Evolutionary conservation across 2,329 filamentous ascomycete species (phyloP).

Genomic region (Ceratocystis cubensis): DNA sequence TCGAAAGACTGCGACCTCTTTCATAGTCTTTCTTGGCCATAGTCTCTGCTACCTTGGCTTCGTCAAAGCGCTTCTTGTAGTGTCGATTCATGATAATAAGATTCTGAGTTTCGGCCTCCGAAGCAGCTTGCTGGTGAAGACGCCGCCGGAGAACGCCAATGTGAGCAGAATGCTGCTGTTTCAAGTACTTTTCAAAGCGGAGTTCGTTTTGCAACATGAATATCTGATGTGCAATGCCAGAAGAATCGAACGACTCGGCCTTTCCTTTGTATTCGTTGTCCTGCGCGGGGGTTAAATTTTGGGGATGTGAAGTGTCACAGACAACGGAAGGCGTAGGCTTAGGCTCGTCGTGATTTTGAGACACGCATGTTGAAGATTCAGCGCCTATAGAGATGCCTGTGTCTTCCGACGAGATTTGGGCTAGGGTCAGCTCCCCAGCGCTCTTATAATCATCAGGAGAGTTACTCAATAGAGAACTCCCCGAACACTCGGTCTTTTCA

Average conservation of each 20-base stretch:
- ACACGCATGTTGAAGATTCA: not conserved
- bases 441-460: conserved; percentile 12
- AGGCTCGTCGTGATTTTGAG: not conserved
- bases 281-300: not conserved
- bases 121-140: conserved; percentile 63
- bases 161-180: conserved; percentile 69
- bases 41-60: conserved; percentile 56
- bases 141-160: conserved; percentile 66
- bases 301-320: not conserved
- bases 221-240: conserved; percentile 54
- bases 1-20: conserved; percentile 57
- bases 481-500: not conserved
- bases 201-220: conserved; percentile 66
- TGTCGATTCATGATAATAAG: conserved; percentile 64
- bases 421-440: conserved; percentile 25
- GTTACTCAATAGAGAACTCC: conserved; percentile 7
- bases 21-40: conserved; percentile 61
- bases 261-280: too few relatives aligned
- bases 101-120: conserved; percentile 71
- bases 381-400: not conserved
- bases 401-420: not conserved
- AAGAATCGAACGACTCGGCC: not conserved
- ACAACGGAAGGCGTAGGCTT: not conserved
- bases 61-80: conserved; percentile 58
- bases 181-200: conserved; percentile 72